Percentiles rank a stretch among this genome's conserved stretches.
phyloP scores from a whole-genome alignment of 345 rosid genomes.

The Syzygium aromaticum region DNA sequence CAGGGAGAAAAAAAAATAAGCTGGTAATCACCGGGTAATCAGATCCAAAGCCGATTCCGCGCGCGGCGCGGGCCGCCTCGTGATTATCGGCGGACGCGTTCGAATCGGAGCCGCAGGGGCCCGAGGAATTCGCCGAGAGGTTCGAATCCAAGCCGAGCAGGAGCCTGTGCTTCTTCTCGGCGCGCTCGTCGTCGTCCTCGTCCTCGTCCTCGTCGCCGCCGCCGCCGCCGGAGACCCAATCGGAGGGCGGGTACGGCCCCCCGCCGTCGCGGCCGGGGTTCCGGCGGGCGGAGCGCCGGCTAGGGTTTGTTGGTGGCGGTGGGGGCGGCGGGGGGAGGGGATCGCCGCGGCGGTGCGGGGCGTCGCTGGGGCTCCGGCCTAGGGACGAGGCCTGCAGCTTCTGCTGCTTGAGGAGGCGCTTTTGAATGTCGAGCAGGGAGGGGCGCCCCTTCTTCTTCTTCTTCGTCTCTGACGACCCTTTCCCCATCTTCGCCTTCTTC shows the following conservation, averaged over 20 bases:
- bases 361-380: not conserved
- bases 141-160: constrained; percentile 53
- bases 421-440: constrained; percentile 85
- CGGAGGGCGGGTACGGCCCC: constrained; percentile 16
- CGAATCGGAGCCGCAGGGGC: constrained; percentile 28
- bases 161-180: constrained; percentile 61
- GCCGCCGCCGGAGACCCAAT: not conserved
- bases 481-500: constrained; percentile 19
- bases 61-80: constrained; percentile 21
- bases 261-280: constrained; percentile 28
- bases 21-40: constrained; percentile 34
- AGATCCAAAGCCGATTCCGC: constrained; percentile 53
- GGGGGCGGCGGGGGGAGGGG: not conserved
- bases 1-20: not conserved
- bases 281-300: constrained; percentile 49
- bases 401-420: constrained; percentile 76
- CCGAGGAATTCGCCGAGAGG: constrained; percentile 6
- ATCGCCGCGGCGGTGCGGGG: constrained; percentile 6
- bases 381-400: constrained; percentile 13
- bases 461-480: constrained; percentile 50
- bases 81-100: constrained; percentile 28
- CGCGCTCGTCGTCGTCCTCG: constrained; percentile 66
- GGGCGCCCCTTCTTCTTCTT: constrained; percentile 98
- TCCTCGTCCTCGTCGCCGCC: constrained; percentile 14
- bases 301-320: constrained; percentile 1